These are phyloP conservation scores for Pichia cabralensis DNA, from an alignment of 805 yeast species.

Conservation along the genomic window DNA sequence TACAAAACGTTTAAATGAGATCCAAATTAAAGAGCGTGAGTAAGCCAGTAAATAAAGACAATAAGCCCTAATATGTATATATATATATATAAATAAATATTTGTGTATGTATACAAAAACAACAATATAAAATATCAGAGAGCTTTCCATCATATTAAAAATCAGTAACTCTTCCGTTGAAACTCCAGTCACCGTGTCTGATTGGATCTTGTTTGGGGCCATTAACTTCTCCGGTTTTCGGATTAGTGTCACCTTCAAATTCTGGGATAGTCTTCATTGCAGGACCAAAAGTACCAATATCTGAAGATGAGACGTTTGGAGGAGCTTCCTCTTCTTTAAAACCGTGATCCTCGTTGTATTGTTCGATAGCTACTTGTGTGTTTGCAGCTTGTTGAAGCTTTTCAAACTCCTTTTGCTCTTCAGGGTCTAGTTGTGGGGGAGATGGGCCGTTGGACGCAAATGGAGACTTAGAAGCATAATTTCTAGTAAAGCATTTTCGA, in stretches of 20 bases:
- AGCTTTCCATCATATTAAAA: slow-evolving; percentile 49
- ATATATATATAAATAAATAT: neutral
- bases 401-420: slow-evolving; percentile 89
- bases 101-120: neutral
- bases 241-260: slow-evolving; percentile 90
- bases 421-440: slow-evolving; percentile 71
- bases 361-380: slow-evolving; percentile 69
- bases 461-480: slow-evolving; percentile 6
- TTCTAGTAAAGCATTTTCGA: slow-evolving; percentile 1
- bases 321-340: slow-evolving; percentile 21
- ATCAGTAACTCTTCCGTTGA: slow-evolving; percentile 93
- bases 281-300: slow-evolving; percentile 56
- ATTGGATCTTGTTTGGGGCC: slow-evolving; percentile 98
- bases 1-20: slow-evolving; percentile 5
- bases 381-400: slow-evolving; percentile 70
- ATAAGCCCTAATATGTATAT: neutral
- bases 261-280: slow-evolving; percentile 78
- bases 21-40: no score
- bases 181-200: slow-evolving; percentile 78
- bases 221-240: slow-evolving; percentile 88
- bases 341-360: slow-evolving; percentile 39
- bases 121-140: no score
- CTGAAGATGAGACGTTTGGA: slow-evolving; percentile 25
- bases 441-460: slow-evolving; percentile 24
- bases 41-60: no score